phyloP scores from a whole-genome alignment of 139 green algal species.

The Picochlorum sp. region DNA sequence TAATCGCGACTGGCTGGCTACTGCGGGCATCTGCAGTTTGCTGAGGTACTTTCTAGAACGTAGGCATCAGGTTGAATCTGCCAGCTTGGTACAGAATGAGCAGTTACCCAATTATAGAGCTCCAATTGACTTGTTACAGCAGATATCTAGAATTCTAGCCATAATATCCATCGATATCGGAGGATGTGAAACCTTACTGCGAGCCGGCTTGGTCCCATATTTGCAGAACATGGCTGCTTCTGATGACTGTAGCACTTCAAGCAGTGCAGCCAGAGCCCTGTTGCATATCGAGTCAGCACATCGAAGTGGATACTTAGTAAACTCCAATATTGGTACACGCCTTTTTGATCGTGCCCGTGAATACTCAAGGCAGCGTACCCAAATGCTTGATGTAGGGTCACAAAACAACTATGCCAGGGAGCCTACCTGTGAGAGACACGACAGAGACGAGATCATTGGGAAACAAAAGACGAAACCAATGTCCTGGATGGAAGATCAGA shows the following conservation, averaged over 20 bases:
- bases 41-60: conserved; percentile 39
- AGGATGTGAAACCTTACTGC: conserved; percentile 7
- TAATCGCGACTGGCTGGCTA: conserved; percentile 50
- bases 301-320: background rate
- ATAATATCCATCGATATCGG: conserved; percentile 35
- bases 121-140: conserved; percentile 1
- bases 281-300: conserved; percentile 42
- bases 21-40: conserved; percentile 44
- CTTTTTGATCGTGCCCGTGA: too few species aligned
- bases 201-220: conserved; percentile 35
- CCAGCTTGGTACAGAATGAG: background rate
- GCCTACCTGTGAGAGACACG: background rate
- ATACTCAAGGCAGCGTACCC: too few species aligned
- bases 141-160: conserved; percentile 48
- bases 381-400: too few species aligned
- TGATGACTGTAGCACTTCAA: conserved; percentile 50
- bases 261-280: conserved; percentile 44
- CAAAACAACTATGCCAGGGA: too few species aligned
- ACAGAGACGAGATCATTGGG: background rate
- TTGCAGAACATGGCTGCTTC: conserved; percentile 26
- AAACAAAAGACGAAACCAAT: background rate
- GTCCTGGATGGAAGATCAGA: background rate
- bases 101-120: background rate
- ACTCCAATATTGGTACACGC: too few species aligned
- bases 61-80: background rate